These are phyloP conservation scores for Vairimorpha apis DNA, from an alignment of 371 early-diverging fungal genomes.

Conservation along the genomic window DNA sequence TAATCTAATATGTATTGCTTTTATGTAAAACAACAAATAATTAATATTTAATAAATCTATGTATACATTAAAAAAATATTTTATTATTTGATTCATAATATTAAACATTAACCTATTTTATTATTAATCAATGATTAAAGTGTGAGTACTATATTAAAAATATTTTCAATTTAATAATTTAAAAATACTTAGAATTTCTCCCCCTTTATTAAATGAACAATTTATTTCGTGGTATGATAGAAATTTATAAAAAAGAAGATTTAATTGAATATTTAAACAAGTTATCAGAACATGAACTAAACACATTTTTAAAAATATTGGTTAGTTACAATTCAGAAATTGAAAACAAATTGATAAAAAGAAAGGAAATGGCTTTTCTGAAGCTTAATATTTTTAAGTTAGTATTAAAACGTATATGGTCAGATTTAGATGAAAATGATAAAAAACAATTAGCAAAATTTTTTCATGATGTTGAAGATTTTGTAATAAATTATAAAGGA, in stretches of 20 bases:
- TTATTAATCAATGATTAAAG: too few relatives aligned
- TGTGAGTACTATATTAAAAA: too few relatives aligned
- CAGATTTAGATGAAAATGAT: background rate
- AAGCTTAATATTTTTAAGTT: background rate
- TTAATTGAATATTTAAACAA: conserved; percentile 1
- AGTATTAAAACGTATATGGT: conserved; percentile 8
- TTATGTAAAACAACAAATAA: too few relatives aligned
- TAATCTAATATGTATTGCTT: background rate
- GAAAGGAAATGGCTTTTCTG: background rate
- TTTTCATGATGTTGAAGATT: conserved; percentile 3
- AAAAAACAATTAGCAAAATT: background rate
- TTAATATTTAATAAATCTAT: too few relatives aligned
- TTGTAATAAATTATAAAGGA: background rate
- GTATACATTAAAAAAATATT: too few relatives aligned
- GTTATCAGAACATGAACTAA: conserved; percentile 10
- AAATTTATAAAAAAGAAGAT: conserved; percentile 6
- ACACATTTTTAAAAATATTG: conserved; percentile 14
- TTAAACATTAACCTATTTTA: too few relatives aligned
- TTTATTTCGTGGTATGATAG: conserved; percentile 2
- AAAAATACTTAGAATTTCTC: too few relatives aligned
- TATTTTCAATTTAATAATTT: too few relatives aligned
- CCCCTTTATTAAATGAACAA: conserved; percentile 7
- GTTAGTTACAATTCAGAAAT: conserved; percentile 23
- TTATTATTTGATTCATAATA: too few relatives aligned
- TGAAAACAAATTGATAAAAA: background rate